Evolutionary conservation across 2,329 filamentous ascomycete genomes (phyloP).

Genomic region (Grosmannia clavigera): DNA sequence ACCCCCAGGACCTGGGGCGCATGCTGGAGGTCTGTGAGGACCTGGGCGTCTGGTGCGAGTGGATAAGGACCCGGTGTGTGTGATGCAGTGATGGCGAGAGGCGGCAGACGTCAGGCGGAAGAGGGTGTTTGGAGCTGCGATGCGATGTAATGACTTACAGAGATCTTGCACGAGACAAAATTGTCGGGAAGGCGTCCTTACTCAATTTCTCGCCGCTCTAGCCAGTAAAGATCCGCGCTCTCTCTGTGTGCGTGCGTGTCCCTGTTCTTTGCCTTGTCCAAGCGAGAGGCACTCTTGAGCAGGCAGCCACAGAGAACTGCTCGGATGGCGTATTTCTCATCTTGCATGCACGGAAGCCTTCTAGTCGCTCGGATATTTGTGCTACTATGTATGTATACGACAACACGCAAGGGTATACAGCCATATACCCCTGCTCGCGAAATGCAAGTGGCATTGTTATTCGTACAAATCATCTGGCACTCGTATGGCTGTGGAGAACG

Average conservation of each 20-base stretch:
- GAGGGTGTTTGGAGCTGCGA: not conserved
- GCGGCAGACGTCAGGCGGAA: constrained; percentile 4
- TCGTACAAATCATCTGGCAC: not conserved
- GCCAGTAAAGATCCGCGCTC: too few relatives aligned
- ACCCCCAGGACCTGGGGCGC: constrained; percentile 29
- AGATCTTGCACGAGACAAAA: not conserved
- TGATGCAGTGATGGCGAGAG: not conserved
- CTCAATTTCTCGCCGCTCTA: too few relatives aligned
- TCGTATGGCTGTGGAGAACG: not conserved
- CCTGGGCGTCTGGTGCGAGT: constrained; percentile 40
- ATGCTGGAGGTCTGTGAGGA: constrained; percentile 38
- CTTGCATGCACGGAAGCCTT: not conserved
- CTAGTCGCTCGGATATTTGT: not conserved
- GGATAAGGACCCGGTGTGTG: constrained; percentile 28
- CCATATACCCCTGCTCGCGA: not conserved
- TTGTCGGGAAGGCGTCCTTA: too few relatives aligned
- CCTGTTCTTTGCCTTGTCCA: too few relatives aligned
- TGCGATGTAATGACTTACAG: not conserved
- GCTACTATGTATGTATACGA: not conserved
- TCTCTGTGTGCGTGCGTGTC: too few relatives aligned
- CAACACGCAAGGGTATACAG: not conserved
- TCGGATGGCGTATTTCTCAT: not conserved
- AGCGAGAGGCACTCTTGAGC: too few relatives aligned
- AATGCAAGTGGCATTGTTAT: not conserved
- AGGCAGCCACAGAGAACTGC: not conserved